phyloP scores from a whole-genome alignment of 1,284 basidiomycete species.

The Amylostereum areolatum region DNA sequence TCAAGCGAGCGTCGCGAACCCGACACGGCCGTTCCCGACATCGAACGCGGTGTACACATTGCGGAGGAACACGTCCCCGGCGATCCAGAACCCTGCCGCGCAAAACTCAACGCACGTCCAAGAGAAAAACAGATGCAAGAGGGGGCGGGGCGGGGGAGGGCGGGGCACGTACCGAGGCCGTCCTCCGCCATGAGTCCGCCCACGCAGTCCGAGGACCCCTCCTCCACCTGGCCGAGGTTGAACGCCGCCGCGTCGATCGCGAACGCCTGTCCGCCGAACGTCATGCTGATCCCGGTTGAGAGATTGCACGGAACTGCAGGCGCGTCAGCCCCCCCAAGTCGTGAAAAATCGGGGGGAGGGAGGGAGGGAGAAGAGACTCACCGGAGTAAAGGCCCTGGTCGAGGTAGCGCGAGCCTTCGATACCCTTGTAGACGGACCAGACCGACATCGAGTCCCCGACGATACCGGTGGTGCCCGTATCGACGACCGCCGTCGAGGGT shows the following conservation, averaged over 20 bases:
- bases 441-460: conserved; percentile 5
- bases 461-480: conserved; percentile 2
- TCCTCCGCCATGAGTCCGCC: conserved; percentile 16
- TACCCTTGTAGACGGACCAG: background rate
- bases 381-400: conserved; percentile 6
- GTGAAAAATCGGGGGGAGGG: no score
- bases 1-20: conserved; percentile 19
- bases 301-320: conserved; percentile 18
- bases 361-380: background rate
- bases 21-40: conserved; percentile 16
- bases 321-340: no score
- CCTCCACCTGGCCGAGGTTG: conserved; percentile 15
- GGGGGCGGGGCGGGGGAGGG: background rate
- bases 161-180: background rate
- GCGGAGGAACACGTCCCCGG: conserved; percentile 19
- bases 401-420: background rate
- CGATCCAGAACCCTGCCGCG: conserved; percentile 16
- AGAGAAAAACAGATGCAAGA: background rate
- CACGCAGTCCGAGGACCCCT: conserved; percentile 14
- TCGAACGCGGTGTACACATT: conserved; percentile 20
- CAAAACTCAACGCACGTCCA: no score
- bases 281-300: conserved; percentile 13
- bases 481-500: conserved; percentile 4
- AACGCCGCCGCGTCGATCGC: conserved; percentile 13
- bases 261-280: conserved; percentile 16